These are phyloP conservation scores for Fusarium piperis DNA, from an alignment of 2,329 filamentous ascomycete genomes.

Conservation along the genomic window DNA sequence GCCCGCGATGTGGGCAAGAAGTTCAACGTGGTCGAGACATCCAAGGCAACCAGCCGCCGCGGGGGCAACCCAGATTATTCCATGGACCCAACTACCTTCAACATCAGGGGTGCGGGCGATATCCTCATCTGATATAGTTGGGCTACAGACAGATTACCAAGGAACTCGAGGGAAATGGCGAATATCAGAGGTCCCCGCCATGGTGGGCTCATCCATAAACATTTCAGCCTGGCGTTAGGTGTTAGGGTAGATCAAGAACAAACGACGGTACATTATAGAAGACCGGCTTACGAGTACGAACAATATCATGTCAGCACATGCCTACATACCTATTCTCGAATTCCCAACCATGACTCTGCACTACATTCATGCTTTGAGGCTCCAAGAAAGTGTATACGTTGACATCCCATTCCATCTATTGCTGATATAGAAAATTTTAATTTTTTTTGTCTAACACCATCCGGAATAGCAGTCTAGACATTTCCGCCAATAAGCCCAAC, in stretches of 20 bases:
- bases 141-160: background rate
- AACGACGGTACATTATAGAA: conserved; percentile 12
- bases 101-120: conserved; percentile 44
- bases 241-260: conserved; percentile 31
- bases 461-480: background rate
- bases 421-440: background rate
- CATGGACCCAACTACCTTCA: conserved; percentile 37
- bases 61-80: conserved; percentile 34
- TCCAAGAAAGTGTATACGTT: background rate
- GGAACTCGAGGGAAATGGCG: background rate
- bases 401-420: background rate
- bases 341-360: background rate
- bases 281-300: background rate
- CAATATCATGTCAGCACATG: background rate
- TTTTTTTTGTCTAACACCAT: background rate
- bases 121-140: conserved; percentile 41
- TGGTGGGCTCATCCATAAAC: conserved; percentile 3
- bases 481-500: background rate
- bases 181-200: background rate
- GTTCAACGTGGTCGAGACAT: conserved; percentile 67
- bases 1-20: conserved; percentile 81
- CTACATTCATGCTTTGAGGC: background rate
- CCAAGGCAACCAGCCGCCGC: conserved; percentile 39
- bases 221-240: conserved; percentile 44
- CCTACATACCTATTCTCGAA: background rate